Evolutionary conservation across 805 yeast genomes (phyloP).

Genomic region (Sugiyamaella boreocaroliniensis): DNA sequence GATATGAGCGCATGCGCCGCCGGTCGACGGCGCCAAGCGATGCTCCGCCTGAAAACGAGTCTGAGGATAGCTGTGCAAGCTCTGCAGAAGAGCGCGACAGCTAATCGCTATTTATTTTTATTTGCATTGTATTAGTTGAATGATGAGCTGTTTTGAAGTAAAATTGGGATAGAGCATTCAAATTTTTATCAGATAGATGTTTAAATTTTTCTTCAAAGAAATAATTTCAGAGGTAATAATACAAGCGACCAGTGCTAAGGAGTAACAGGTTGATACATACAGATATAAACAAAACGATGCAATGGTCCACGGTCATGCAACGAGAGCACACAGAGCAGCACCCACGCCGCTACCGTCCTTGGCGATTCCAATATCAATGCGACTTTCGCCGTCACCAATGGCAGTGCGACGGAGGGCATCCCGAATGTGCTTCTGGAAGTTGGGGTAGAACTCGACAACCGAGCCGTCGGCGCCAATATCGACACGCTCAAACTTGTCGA

Average conservation of each 20-base stretch:
- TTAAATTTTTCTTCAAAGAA: no score
- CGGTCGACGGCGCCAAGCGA: background rate
- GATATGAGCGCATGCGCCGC: background rate
- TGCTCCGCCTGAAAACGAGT: background rate
- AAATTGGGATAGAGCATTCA: no score
- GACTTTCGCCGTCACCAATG: constrained; percentile 69
- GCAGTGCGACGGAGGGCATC: constrained; percentile 54
- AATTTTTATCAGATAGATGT: no score
- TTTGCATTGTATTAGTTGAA: no score
- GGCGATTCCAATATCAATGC: constrained; percentile 71
- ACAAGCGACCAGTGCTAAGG: no score
- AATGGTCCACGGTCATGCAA: constrained; percentile 14
- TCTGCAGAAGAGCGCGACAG: background rate
- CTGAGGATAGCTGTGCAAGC: background rate
- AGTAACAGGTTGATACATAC: background rate
- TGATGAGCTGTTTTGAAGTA: no score
- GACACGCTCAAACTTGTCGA: constrained; percentile 63
- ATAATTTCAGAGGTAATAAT: no score
- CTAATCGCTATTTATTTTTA: background rate
- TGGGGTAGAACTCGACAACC: constrained; percentile 89
- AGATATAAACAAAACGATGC: background rate
- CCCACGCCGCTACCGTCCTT: constrained; percentile 97
- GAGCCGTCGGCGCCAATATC: constrained; percentile 97
- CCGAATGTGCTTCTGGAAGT: constrained; percentile 71
- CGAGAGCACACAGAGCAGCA: constrained; percentile 84